Evolutionary conservation across 306 rosid species (phyloP).

Genomic region (Sphenostylis stenocarpa): DNA sequence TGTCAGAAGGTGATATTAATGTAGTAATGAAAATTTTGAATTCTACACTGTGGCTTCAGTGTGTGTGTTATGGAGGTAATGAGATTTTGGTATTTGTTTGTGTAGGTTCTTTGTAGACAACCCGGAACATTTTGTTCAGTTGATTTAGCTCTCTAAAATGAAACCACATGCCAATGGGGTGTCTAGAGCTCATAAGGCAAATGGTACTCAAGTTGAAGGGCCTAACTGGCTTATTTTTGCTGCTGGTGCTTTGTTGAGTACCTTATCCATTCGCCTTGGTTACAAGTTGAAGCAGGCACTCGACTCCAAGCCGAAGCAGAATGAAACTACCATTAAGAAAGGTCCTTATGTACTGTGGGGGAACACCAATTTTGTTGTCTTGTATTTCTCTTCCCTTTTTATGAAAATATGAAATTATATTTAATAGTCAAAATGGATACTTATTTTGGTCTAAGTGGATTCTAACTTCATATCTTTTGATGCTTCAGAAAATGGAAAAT

Average conservation of each 20-base stretch:
- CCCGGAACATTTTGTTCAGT: conserved; percentile 29
- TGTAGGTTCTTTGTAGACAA: conserved; percentile 51
- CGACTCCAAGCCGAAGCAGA: conserved; percentile 67
- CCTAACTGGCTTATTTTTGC: conserved; percentile 88
- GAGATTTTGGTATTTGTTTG: conserved; percentile 25
- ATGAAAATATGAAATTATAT: background rate
- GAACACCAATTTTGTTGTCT: background rate
- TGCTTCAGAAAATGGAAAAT: conserved; percentile 61
- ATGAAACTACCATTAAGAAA: conserved; percentile 40
- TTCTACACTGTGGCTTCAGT: background rate
- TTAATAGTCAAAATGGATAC: conserved; percentile 5
- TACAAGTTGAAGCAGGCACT: conserved; percentile 85
- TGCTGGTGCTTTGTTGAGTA: conserved; percentile 87
- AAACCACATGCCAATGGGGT: conserved; percentile 55
- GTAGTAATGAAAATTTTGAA: background rate
- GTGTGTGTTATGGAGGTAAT: background rate
- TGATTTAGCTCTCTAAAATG: conserved; percentile 57
- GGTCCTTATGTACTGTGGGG: conserved; percentile 24
- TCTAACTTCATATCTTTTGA: conserved; percentile 10
- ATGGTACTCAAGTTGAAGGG: conserved; percentile 55
- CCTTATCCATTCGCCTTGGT: conserved; percentile 80
- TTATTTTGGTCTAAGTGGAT: conserved; percentile 14
- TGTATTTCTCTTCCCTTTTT: background rate
- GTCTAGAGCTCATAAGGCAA: conserved; percentile 60
- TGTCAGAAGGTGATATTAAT: background rate